Evolutionary conservation across 345 rosid species (phyloP).

Genomic region (Cardamine chenopodiifolia): DNA sequence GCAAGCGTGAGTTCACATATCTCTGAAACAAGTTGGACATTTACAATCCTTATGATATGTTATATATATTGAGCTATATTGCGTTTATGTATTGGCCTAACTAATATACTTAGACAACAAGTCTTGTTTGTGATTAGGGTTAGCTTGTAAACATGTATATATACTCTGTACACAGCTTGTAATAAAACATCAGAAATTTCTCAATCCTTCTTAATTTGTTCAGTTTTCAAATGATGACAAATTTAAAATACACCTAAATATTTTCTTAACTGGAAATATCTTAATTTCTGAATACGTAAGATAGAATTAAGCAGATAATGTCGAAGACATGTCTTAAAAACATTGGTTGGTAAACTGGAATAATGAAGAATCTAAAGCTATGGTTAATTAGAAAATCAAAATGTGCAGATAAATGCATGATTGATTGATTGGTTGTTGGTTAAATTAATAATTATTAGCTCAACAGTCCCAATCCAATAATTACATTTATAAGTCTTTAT

Average conservation of each 20-base stretch:
- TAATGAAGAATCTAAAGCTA: constrained; percentile 1
- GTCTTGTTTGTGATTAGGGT: too few relatives aligned
- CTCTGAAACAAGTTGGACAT: too few relatives aligned
- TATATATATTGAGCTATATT: too few relatives aligned
- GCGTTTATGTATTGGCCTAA: too few relatives aligned
- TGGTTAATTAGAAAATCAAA: constrained; percentile 13
- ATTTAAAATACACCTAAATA: neutral
- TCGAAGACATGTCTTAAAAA: constrained; percentile 13
- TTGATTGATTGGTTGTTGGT: constrained; percentile 30
- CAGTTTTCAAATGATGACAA: neutral
- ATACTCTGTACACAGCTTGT: too few relatives aligned
- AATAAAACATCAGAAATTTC: too few relatives aligned
- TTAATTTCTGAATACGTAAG: neutral
- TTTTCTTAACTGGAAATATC: neutral
- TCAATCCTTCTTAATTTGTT: too few relatives aligned
- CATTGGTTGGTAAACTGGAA: neutral
- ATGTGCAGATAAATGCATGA: neutral
- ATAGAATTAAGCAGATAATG: constrained; percentile 17
- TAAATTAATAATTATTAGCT: constrained; percentile 26
- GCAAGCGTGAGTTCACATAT: too few relatives aligned
- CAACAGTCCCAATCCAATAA: constrained; percentile 42
- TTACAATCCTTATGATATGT: too few relatives aligned
- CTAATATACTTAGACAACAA: too few relatives aligned
- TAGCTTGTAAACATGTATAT: too few relatives aligned
- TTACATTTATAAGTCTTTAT: constrained; percentile 35